Conservation (phyloP, 164 flowering plant genomes). For the Cinnamomum micranthum region DNA sequence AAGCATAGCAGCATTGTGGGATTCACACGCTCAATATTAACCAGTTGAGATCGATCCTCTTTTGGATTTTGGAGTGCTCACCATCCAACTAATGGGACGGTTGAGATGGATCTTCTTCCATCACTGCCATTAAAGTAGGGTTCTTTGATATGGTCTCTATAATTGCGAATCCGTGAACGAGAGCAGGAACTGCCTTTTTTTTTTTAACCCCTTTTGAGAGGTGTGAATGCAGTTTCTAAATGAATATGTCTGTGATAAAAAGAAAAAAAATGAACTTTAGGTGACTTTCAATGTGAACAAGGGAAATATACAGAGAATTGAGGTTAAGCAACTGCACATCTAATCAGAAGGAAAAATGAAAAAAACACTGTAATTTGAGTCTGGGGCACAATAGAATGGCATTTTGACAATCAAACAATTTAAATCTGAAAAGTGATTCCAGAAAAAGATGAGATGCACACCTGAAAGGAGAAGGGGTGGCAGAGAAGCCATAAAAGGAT, state of each 20-base stretch:
- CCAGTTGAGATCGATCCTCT: too few species aligned
- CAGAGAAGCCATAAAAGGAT: not conserved
- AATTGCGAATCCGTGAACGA: not conserved
- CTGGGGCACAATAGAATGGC: not conserved
- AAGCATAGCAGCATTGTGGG: too few species aligned
- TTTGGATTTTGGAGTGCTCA: too few species aligned
- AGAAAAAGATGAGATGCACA: not conserved
- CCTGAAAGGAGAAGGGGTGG: not conserved
- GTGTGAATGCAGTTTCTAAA: not conserved
- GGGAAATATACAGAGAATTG: not conserved
- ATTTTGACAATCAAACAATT: not conserved
- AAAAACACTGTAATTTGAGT: not conserved
- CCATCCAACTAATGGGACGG: too few species aligned
- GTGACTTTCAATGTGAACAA: not conserved
- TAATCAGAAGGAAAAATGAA: not conserved
- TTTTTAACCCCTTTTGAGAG: not conserved
- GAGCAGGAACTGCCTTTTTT: not conserved
- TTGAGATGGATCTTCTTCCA: slow-evolving; percentile 5
- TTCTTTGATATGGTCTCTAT: not conserved
- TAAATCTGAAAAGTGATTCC: not conserved
- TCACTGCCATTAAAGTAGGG: slow-evolving; percentile 22
- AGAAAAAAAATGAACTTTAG: not conserved
- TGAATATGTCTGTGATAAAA: not conserved
- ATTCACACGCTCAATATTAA: too few species aligned
- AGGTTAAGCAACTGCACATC: not conserved